phyloP scores from a whole-genome alignment of 805 yeast species.

The Saccharomycopsis amapae region DNA sequence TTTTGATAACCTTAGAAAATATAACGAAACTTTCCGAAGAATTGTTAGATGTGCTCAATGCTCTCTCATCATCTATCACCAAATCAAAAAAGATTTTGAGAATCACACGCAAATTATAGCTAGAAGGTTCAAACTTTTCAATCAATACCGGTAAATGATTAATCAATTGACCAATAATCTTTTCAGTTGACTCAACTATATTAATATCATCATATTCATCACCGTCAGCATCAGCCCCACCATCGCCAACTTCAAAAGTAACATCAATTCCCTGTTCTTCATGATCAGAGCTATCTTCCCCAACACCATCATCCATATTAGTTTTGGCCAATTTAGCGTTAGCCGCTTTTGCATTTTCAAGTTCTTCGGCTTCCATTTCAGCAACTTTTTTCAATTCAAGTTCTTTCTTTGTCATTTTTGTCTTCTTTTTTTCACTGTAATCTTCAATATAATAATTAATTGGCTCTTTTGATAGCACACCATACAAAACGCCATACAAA shows the following conservation, averaged over 20 bases:
- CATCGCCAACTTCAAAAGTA: conserved; percentile 23
- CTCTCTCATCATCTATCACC: neutral
- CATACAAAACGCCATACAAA: conserved; percentile 32
- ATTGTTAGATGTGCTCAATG: neutral
- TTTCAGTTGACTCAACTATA: conserved; percentile 11
- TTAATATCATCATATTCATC: conserved; percentile 24
- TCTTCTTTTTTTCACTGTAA: conserved; percentile 1
- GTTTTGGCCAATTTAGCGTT: conserved; percentile 24
- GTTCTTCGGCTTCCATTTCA: conserved; percentile 48
- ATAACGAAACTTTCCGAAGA: conserved; percentile 18
- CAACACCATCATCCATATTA: conserved; percentile 6
- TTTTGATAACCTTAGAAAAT: conserved; percentile 21
- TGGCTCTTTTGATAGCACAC: conserved; percentile 21
- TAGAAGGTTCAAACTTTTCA: conserved; percentile 7
- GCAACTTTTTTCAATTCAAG: conserved; percentile 14
- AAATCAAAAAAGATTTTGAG: conserved; percentile 16
- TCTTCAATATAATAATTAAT: conserved; percentile 17
- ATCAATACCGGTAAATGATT: conserved; percentile 19
- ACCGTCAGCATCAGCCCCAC: conserved; percentile 22
- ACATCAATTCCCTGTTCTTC: conserved; percentile 28
- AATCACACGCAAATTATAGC: conserved; percentile 16
- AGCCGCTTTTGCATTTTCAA: conserved; percentile 38
- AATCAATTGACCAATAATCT: conserved; percentile 11
- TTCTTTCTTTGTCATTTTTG: conserved; percentile 6
- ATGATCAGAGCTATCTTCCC: conserved; percentile 4